phyloP scores from a whole-genome alignment of 305 asterid genomes.

The Rubia occidens region DNA sequence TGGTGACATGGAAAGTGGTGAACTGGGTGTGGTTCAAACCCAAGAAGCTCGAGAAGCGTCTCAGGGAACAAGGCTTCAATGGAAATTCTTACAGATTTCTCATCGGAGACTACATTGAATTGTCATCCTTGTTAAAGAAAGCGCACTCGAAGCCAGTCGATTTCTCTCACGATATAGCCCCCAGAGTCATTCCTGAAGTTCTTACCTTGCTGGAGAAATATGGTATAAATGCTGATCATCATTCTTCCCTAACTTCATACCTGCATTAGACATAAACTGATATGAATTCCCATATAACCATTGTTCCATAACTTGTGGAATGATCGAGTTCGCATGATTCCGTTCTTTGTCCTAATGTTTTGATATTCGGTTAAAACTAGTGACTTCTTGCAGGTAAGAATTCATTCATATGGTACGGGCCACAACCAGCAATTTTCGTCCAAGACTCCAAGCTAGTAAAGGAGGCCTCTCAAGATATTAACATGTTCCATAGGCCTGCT shows the following conservation, averaged over 20 bases:
- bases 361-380: not conserved
- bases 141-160: slow-evolving; percentile 27
- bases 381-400: not conserved
- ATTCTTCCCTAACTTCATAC: no score
- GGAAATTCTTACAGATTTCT: slow-evolving; percentile 26
- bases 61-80: slow-evolving; percentile 23
- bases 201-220: not conserved
- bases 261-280: no score
- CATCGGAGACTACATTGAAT: slow-evolving; percentile 24
- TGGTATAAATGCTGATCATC: not conserved
- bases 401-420: slow-evolving; percentile 4
- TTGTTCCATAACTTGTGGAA: not conserved
- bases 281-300: no score
- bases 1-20: slow-evolving; percentile 19
- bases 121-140: slow-evolving; percentile 11
- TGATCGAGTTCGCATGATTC: no score
- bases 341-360: not conserved
- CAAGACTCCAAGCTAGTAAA: not conserved
- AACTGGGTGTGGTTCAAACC: slow-evolving; percentile 27
- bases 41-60: slow-evolving; percentile 23
- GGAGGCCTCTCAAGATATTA: not conserved
- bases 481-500: not conserved
- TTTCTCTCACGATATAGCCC: slow-evolving; percentile 20
- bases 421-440: not conserved
- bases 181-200: slow-evolving; percentile 17